Percentiles rank a stretch among this genome's conserved stretches.
Conservation (phyloP, 2,329 filamentous ascomycete species). For the Plenodomus lindquistii region DNA sequence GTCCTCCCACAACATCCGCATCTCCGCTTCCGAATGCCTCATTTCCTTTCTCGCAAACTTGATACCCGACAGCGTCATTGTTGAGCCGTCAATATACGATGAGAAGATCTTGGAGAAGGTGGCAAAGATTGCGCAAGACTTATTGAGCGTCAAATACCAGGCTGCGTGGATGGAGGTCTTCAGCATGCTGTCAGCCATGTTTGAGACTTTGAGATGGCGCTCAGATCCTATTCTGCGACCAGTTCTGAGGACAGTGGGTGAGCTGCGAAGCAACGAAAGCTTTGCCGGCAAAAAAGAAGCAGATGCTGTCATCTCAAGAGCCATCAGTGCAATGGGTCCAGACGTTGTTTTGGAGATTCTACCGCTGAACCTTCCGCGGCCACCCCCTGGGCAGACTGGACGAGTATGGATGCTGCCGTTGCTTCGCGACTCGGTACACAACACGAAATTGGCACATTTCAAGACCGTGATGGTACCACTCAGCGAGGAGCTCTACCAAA, state of each 20-base stretch:
- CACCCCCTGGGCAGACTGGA: constrained; percentile 76
- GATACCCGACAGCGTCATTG: constrained; percentile 77
- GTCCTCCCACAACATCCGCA: constrained; percentile 86
- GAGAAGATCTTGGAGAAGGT: constrained; percentile 87
- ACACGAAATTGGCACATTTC: constrained; percentile 86
- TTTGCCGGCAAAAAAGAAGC: constrained; percentile 95
- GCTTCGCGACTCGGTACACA: constrained; percentile 84
- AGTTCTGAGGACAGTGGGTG: constrained; percentile 78
- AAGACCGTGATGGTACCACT: constrained; percentile 82
- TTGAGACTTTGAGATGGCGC: constrained; percentile 83
- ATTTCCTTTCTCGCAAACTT: constrained; percentile 93
- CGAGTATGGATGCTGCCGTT: constrained; percentile 94
- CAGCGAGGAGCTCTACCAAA: constrained; percentile 87
- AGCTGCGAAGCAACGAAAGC: constrained; percentile 82
- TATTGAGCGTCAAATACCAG: constrained; percentile 90
- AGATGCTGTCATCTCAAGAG: constrained; percentile 85
- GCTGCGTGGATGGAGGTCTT: constrained; percentile 95
- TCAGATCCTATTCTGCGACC: constrained; percentile 76
- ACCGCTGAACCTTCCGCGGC: constrained; percentile 81
- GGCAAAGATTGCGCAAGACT: constrained; percentile 69
- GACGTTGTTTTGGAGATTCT: constrained; percentile 80
- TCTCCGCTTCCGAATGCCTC: constrained; percentile 92
- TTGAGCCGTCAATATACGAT: constrained; percentile 89
- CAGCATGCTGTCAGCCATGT: constrained; percentile 82
- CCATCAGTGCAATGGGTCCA: constrained; percentile 87